These are phyloP conservation scores for Aspergillus sclerotiicarbonarius DNA, from an alignment of 495 filamentous ascomycete species.

Conservation along the genomic window DNA sequence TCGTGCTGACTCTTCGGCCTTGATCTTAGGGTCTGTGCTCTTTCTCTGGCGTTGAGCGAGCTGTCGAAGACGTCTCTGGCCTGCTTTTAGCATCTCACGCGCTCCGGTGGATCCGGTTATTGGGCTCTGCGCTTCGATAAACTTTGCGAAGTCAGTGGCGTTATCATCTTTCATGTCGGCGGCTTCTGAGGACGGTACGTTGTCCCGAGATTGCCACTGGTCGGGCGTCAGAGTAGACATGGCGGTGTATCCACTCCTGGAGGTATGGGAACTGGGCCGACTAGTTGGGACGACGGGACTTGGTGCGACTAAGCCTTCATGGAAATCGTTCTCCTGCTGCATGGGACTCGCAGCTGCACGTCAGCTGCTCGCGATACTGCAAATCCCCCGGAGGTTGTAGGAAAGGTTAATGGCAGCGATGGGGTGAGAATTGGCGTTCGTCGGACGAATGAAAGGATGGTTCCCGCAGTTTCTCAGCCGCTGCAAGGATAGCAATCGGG, in stretches of 20 bases:
- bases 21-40: constrained; percentile 24
- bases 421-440: not conserved
- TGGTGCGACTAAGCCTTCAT: constrained; percentile 37
- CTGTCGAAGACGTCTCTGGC: constrained; percentile 42
- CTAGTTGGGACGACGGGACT: constrained; percentile 43
- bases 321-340: constrained; percentile 31
- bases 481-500: not conserved
- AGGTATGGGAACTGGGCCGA: constrained; percentile 29
- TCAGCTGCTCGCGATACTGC: constrained; percentile 18
- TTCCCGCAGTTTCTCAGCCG: not conserved
- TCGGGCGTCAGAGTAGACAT: constrained; percentile 30
- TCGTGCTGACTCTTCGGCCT: constrained; percentile 28
- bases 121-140: constrained; percentile 32
- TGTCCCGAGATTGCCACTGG: constrained; percentile 14
- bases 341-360: constrained; percentile 22
- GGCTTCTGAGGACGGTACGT: constrained; percentile 18
- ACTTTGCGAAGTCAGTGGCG: constrained; percentile 37
- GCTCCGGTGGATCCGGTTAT: constrained; percentile 17
- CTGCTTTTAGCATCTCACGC: constrained; percentile 34
- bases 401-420: constrained; percentile 10
- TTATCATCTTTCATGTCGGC: constrained; percentile 32
- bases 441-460: not conserved
- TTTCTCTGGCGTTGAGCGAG: constrained; percentile 41
- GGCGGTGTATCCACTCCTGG: constrained; percentile 28
- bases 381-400: constrained; percentile 12